A percentile compares a stretch with the other conserved stretches of the same genome.
Evolutionary conservation across 495 filamentous ascomycete species (phyloP).

Genomic region (Penicillium steckii): DNA sequence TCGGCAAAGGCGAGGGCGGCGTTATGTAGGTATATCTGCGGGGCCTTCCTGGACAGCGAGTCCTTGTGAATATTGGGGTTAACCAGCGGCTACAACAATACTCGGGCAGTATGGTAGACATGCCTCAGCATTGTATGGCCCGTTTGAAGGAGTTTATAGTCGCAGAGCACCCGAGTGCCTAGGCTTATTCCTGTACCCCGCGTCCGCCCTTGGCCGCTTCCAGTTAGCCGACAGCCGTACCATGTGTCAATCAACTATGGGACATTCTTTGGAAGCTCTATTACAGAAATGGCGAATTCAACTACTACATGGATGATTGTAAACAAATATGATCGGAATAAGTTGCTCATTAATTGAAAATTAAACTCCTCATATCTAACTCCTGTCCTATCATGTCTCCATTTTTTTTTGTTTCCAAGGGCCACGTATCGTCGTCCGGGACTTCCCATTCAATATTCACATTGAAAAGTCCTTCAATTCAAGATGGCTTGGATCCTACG

Average conservation of each 20-base stretch:
- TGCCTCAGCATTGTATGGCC: neutral
- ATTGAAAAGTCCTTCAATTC: slow-evolving; percentile 16
- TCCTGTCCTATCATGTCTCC: slow-evolving; percentile 29
- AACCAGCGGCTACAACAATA: slow-evolving; percentile 7
- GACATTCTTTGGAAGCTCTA: too few relatives aligned
- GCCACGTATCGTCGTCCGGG: slow-evolving; percentile 32
- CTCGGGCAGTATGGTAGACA: slow-evolving; percentile 11
- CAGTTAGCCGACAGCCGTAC: slow-evolving; percentile 16
- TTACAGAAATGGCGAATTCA: too few relatives aligned
- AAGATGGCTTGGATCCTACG: slow-evolving; percentile 49
- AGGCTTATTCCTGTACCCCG: slow-evolving; percentile 31
- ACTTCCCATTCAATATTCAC: slow-evolving; percentile 25
- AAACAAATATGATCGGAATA: neutral
- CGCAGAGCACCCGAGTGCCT: slow-evolving; percentile 24
- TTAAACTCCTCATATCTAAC: slow-evolving; percentile 33
- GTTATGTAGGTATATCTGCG: neutral
- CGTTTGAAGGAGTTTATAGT: slow-evolving; percentile 14
- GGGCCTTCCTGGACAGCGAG: neutral
- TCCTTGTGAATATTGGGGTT: neutral
- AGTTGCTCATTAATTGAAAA: slow-evolving; percentile 25
- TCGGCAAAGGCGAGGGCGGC: neutral
- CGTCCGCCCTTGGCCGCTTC: slow-evolving; percentile 18
- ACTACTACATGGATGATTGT: neutral
- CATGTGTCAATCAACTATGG: slow-evolving; percentile 17
- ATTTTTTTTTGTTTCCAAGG: slow-evolving; percentile 38